Base-by-base conservation (phyloP, 2,329 filamentous ascomycete genomes). In the Botrytis cinerea region DNA sequence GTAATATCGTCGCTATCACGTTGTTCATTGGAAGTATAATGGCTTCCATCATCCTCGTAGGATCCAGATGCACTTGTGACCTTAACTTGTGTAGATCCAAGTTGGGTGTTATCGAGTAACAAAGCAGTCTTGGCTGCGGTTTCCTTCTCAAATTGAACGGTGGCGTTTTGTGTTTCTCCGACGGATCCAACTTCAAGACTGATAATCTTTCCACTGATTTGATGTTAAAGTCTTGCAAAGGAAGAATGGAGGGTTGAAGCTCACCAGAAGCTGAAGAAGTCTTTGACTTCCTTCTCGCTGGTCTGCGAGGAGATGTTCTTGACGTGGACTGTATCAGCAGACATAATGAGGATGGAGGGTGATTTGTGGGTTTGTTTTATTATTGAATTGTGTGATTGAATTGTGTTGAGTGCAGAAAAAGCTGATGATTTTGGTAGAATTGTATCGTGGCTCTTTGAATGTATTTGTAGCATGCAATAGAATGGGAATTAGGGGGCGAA, bases 221-320 rank as follows among this genome's bases (percentile, higher is more conserved):
- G 2, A 72, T 69, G 76, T 81, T 77, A 81, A 77, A 16, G 1
- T n/a, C 4, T 43, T 61, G n/a, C 43, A 54, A 45, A 25, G 61
- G 3, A 57, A 32, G 25, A 45, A 38, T 38, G 57, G 35, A 35
- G 45, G 40, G 32, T 32, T n/a, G 63, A 64, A 62, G 80, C 89
- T 82, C 87, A 95, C 93, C 90, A 92, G 85, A 98, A 98, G 86
- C 92, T 96, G 87, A 99, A 99, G 88, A 99, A 99, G 82, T 97
- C 95, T 81, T 90, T 90, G 80, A 99, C 91, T 84, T 98, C 94
- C 85, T 95, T 92, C 84, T 99, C 94, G 78, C 89, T 90, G 73
- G 95, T 98, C 82, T 91, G 85, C 76, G 86, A 82, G 78, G 93
- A 90, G 84, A 99, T 97, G 86, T 96, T 95, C 85, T 93, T 92